Conservation (phyloP, 805 yeast genomes). For the Priceomyces fermenticarens region DNA sequence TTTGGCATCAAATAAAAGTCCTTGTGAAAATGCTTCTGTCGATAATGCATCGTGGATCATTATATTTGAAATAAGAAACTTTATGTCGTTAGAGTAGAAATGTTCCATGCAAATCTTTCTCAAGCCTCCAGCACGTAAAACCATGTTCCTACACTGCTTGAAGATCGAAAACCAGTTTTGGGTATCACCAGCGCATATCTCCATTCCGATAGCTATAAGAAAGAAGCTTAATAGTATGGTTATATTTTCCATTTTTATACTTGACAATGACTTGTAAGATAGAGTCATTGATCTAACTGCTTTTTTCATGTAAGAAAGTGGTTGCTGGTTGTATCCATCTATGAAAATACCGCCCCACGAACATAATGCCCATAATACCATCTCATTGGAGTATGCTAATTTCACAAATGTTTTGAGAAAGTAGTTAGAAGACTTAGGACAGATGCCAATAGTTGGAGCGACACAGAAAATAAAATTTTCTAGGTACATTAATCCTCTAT, state of each 20-base stretch:
- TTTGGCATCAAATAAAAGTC: constrained; percentile 18
- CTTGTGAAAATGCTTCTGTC: constrained; percentile 14
- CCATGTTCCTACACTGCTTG: constrained; percentile 8
- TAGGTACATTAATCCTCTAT: constrained; percentile 22
- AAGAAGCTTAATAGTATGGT: constrained; percentile 22
- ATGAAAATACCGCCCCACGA: constrained; percentile 57
- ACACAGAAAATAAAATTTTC: constrained; percentile 50
- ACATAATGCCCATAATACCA: constrained; percentile 49
- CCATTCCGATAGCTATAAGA: constrained; percentile 26
- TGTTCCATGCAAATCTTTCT: constrained; percentile 1
- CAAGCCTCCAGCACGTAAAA: constrained; percentile 10
- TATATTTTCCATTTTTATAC: constrained; percentile 12
- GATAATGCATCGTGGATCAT: constrained; percentile 13
- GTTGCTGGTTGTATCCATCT: background rate
- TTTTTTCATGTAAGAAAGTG: background rate
- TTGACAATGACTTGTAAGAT: background rate
- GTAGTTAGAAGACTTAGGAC: constrained; percentile 48
- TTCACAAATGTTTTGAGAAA: constrained; percentile 51
- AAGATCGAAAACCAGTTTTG: constrained; percentile 9
- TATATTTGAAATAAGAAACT: constrained; percentile 10
- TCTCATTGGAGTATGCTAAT: constrained; percentile 48
- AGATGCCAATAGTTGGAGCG: constrained; percentile 46
- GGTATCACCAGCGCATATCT: constrained; percentile 33
- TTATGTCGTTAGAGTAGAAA: constrained; percentile 7
- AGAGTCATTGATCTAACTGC: background rate